Evolutionary conservation across 208 protist genomes (phyloP).

Genomic region (Lotmaria passim): DNA sequence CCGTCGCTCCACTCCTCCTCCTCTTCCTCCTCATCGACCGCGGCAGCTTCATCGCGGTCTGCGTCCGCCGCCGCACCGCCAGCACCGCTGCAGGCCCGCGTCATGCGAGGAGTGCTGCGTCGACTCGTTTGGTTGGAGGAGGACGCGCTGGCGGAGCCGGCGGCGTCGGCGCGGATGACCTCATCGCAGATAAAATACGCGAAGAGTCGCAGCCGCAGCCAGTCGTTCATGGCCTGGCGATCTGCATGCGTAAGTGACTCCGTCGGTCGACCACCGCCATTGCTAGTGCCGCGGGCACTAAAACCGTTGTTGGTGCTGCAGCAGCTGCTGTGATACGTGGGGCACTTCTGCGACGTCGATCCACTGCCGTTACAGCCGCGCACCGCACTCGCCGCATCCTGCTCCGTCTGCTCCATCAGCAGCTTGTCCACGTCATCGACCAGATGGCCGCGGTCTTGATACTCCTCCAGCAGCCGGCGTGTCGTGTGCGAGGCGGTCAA

Average conservation of each 20-base stretch:
- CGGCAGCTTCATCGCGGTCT: too few species aligned
- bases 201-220: slow-evolving; percentile 39
- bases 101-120: neutral
- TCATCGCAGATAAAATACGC: slow-evolving; percentile 48
- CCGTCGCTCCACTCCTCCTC: slow-evolving; percentile 7
- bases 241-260: slow-evolving; percentile 2
- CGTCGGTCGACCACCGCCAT: neutral
- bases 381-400: slow-evolving; percentile 22
- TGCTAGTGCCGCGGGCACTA: too few species aligned
- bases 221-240: slow-evolving; percentile 29
- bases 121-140: slow-evolving; percentile 2
- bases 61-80: too few species aligned
- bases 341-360: neutral
- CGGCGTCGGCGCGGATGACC: slow-evolving; percentile 39
- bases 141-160: neutral
- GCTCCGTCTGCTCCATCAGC: slow-evolving; percentile 17
- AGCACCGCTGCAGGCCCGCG: too few species aligned
- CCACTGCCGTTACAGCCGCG: slow-evolving; percentile 2
- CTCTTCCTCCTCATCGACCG: slow-evolving; percentile 8
- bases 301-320: neutral
- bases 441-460: slow-evolving; percentile 32
- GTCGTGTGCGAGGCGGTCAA: slow-evolving; percentile 31
- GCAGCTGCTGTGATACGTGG: neutral
- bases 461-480: slow-evolving; percentile 31
- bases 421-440: slow-evolving; percentile 29